These are phyloP conservation scores for Vigna angularis DNA, from an alignment of 306 rosid species.

Conservation along the genomic window DNA sequence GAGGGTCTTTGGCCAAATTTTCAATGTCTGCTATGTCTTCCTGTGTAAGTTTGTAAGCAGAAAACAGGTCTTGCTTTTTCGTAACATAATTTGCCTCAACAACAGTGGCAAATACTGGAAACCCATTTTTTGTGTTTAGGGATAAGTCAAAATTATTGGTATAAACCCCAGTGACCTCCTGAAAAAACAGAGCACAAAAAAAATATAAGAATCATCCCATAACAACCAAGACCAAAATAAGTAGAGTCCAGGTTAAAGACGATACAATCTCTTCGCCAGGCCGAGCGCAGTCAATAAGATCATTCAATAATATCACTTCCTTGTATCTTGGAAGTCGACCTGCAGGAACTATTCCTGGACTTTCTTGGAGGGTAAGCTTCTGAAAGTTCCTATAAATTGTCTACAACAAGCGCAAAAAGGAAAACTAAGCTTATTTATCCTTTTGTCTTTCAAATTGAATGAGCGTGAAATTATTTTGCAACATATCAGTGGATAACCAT, in stretches of 20 bases:
- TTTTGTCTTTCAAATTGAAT: neutral
- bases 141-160: slow-evolving; percentile 95
- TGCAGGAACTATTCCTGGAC: slow-evolving; percentile 99
- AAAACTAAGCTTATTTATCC: slow-evolving; percentile 6
- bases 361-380: slow-evolving; percentile 96
- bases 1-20: slow-evolving; percentile 83
- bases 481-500: slow-evolving; percentile 3
- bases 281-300: slow-evolving; percentile 97
- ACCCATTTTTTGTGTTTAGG: slow-evolving; percentile 95
- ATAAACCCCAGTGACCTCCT: slow-evolving; percentile 98
- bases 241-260: slow-evolving; percentile 38
- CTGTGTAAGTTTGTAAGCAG: slow-evolving; percentile 94
- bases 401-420: slow-evolving; percentile 55
- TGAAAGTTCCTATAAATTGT: slow-evolving; percentile 96
- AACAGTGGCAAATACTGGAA: slow-evolving; percentile 98
- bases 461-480: neutral
- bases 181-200: slow-evolving; percentile 45
- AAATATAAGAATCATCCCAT: slow-evolving; percentile 32
- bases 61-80: slow-evolving; percentile 94
- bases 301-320: slow-evolving; percentile 95
- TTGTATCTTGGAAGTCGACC: slow-evolving; percentile 99
- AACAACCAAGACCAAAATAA: slow-evolving; percentile 25
- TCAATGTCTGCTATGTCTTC: slow-evolving; percentile 93
- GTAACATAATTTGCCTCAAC: slow-evolving; percentile 94
- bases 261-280: slow-evolving; percentile 98